Evolutionary conservation across 2,329 filamentous ascomycete genomes (phyloP), one percentile per base, ranked within the genome.

Genomic region (Phaeosphaeria sp.): DNA sequence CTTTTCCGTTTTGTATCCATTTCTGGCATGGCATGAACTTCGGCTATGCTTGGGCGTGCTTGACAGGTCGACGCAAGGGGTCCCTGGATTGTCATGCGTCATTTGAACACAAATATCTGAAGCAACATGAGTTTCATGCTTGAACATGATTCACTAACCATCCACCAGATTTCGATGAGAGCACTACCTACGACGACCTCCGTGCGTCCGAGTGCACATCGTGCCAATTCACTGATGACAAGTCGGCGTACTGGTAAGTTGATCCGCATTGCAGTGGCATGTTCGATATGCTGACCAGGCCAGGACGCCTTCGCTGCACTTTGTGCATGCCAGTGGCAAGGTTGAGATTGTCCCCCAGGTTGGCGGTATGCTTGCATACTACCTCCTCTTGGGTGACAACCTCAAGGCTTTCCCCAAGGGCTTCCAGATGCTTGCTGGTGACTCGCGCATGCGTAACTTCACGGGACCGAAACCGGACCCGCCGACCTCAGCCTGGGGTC

Each of bases 331-430:
- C 65, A 86, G 88, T 63, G 85, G 85, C 49, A 83, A 82, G 51
- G 86, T 90, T 59, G 87, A 90, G 76, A 81, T 85, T 49, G 90
- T 93, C 30, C 81, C 86, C 6, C 83, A 85, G 62, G 72, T 80
- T 43, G 84, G 84, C 30, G 82, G 77, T 64, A 76, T 77, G 74
- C 74, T 78, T 48, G 74, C 72, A 17, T 97, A 98, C 83, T 97
- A 97, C 78, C 87, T 96, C 48, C 86, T 92, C 11, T 88, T 90
- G 71, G 84, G 86, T 46, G 88, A 89, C 56, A 84, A 89, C 66
- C 87, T 92, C 68, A 81, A 88, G 44, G 82, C 90, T 10, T 93
- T 93, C 81, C 91, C 91, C 15, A 72, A 83, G 18, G 89, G 88
- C 33, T 84, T 94, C 67, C 85, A 87, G 72, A 91, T 94, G 81